Conservation (phyloP, 331 rosid species). For the Prunus yedoensis region DNA sequence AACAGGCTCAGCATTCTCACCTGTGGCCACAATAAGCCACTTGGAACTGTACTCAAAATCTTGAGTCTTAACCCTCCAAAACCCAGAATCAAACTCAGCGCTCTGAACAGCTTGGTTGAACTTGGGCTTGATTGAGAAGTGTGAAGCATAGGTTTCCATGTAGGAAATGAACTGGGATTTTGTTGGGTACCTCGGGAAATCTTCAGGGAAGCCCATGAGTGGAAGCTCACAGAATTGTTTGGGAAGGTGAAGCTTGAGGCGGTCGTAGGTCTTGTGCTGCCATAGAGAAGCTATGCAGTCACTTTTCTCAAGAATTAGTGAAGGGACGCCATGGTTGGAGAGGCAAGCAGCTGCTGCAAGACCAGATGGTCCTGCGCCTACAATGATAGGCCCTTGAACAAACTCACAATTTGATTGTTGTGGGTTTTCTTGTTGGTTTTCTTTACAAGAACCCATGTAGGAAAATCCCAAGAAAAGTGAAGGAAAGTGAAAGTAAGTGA, state of each 20-base stretch:
- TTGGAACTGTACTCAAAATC: conserved; percentile 47
- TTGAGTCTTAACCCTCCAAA: conserved; percentile 67
- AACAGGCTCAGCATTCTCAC: conserved; percentile 87
- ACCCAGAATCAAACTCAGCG: conserved; percentile 47
- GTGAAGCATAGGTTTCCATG: conserved; percentile 71
- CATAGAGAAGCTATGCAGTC: conserved; percentile 82
- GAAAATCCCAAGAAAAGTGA: conserved; percentile 9
- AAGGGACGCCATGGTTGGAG: conserved; percentile 48
- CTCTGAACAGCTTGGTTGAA: conserved; percentile 58
- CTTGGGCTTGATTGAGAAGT: conserved; percentile 54
- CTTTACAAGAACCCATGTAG: conserved; percentile 57
- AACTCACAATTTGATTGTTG: conserved; percentile 22
- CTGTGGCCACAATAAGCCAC: conserved; percentile 87
- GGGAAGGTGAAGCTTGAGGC: conserved; percentile 90
- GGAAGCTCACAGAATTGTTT: conserved; percentile 82
- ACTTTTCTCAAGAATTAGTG: conserved; percentile 58
- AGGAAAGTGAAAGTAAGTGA: background rate
- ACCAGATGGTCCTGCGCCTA: conserved; percentile 97
- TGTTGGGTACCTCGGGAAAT: conserved; percentile 82
- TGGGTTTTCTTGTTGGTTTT: conserved; percentile 20
- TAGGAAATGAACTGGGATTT: conserved; percentile 76
- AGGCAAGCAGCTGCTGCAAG: conserved; percentile 88
- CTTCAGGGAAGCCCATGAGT: conserved; percentile 51
- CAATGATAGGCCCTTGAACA: conserved; percentile 68
- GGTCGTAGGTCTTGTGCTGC: conserved; percentile 75